Conservation (phyloP, 257 asterid genomes). For the Plectranthus barbatus region DNA sequence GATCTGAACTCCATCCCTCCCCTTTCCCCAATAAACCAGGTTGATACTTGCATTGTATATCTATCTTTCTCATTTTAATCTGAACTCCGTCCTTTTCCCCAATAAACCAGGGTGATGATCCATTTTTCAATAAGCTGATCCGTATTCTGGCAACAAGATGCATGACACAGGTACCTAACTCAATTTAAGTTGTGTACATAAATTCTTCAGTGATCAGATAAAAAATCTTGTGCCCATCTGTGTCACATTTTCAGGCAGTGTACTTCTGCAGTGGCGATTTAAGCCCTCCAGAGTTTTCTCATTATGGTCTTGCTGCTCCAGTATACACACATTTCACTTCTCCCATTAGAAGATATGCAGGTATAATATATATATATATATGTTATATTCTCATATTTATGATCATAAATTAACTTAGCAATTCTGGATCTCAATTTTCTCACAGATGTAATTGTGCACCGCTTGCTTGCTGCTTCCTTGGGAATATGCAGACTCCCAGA, state of each 20-base stretch:
- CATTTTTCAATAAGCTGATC: constrained; percentile 89
- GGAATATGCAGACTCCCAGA: constrained; percentile 82
- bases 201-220: not conserved
- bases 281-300: constrained; percentile 78
- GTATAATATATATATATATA: constrained; percentile 25
- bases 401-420: constrained; percentile 7
- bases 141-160: constrained; percentile 98
- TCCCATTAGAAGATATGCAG: constrained; percentile 98
- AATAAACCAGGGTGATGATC: constrained; percentile 65
- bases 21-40: no score
- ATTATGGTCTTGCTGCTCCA: constrained; percentile 94
- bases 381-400: constrained; percentile 14
- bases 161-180: constrained; percentile 87
- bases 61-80: no score
- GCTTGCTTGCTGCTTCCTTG: constrained; percentile 95
- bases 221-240: not conserved
- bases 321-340: constrained; percentile 97
- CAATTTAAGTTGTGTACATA: not conserved
- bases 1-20: no score
- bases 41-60: no score
- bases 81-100: not conserved
- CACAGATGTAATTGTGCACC: constrained; percentile 86
- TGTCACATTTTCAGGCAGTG: constrained; percentile 59
- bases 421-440: constrained; percentile 19
- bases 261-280: constrained; percentile 97